Conservation (phyloP, 2,329 filamentous ascomycete species). For the Aureobasidium mangrovei region DNA sequence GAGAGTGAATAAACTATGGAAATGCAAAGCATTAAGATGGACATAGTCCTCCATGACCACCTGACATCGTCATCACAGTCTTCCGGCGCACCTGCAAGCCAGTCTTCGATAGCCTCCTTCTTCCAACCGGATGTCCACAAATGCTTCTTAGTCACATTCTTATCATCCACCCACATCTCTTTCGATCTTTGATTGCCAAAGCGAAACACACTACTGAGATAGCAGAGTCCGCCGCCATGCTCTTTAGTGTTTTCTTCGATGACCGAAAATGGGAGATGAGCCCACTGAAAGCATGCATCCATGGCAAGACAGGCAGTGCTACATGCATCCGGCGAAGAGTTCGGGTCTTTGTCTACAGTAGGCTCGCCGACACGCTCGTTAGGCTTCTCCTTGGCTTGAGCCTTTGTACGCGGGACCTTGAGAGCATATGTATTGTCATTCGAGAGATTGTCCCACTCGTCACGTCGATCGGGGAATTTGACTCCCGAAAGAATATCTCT, state of each 20-base stretch:
- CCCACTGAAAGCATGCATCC: constrained; percentile 17
- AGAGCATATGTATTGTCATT: constrained; percentile 13
- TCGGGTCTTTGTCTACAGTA: constrained; percentile 16
- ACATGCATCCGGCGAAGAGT: constrained; percentile 13
- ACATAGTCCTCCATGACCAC: neutral
- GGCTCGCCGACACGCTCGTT: constrained; percentile 16
- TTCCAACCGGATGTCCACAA: constrained; percentile 1
- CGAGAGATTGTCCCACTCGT: constrained; percentile 19
- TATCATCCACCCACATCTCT: constrained; percentile 19
- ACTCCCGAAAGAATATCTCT: constrained; percentile 17
- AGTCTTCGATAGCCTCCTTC: neutral
- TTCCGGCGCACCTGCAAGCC: constrained; percentile 1
- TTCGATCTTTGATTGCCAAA: constrained; percentile 15
- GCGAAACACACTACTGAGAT: constrained; percentile 19
- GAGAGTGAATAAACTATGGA: too few species aligned
- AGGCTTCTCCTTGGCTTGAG: constrained; percentile 10
- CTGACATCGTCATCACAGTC: neutral
- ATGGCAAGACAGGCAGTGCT: constrained; percentile 11
- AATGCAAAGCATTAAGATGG: too few species aligned
- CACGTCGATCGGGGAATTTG: constrained; percentile 2
- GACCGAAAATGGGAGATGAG: constrained; percentile 17
- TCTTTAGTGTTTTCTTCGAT: neutral
- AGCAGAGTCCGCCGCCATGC: constrained; percentile 15
- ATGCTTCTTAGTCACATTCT: neutral
- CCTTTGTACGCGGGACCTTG: constrained; percentile 11